Base-by-base conservation (phyloP, 768 basidiomycete species). In the Ramaria sp. region DNA sequence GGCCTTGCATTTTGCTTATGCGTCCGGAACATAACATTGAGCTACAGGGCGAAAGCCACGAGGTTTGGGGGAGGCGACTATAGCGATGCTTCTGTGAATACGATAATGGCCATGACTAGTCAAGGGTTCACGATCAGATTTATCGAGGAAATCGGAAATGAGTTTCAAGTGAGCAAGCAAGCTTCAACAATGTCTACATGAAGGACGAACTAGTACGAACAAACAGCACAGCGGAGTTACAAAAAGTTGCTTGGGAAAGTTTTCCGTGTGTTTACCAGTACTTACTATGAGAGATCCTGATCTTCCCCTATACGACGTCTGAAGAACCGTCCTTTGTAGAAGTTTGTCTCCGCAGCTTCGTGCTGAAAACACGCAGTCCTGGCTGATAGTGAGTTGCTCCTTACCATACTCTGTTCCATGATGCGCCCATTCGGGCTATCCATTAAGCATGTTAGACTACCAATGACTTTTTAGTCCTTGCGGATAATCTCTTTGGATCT, bases 361-460 rank as follows among this genome's bases (percentile, higher is more conserved):
- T 17, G 31, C 24, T 49, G 19, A 49, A n/a, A 13, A 19, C n/a
- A 19, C 42, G 17, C 11, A 43, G 20, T 43, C 42, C n/a, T 4
- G 11, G 20, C n/a, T 34, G 10, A 49, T 49, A 12, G 48, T 49
- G 48, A 49, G 48, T 49, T 30, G 11, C 22, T 49, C 15, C 27
- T 24, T 20, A 13, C 31, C 15, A 30, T 5, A 30, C 12, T 49
- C 31, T 37, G 13, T 33, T 39, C 51, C 7, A 52, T 52, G 51
- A 52, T 52, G 51, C 6, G 27, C 48, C 48, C 27, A 17, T 17
- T 33, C 15, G 37, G 31, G 20, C 31, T 17, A 37, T 20, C 34
- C 31, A 34, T 37, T 33, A 52, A 52, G 51, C 51, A 52, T 52
- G 51, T 52, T 52, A 52, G 51, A 52, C 51, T 52, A 20, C 51